A percentile compares a stretch with the other conserved stretches of the same genome.
These are phyloP conservation scores for Ceratocystis cubensis DNA, from an alignment of 2,329 filamentous ascomycete species.

Conservation along the genomic window DNA sequence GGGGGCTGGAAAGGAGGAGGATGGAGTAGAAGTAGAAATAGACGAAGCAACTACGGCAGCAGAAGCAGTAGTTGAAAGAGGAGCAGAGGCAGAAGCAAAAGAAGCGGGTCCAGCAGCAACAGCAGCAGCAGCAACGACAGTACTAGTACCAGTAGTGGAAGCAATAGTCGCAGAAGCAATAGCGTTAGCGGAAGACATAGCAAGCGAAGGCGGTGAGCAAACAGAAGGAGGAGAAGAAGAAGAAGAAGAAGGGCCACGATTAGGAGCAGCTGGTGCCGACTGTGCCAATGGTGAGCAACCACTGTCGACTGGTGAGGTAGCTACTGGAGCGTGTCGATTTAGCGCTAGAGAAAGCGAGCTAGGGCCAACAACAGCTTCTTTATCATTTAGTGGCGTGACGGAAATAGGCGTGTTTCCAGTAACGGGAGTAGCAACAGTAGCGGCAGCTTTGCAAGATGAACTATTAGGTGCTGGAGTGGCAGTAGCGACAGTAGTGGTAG, in stretches of 20 bases:
- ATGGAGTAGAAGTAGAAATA: no score
- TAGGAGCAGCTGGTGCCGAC: background rate
- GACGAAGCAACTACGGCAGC: background rate
- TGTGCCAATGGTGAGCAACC: background rate
- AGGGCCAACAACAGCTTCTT: background rate
- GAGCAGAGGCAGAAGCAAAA: background rate
- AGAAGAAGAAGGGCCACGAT: background rate
- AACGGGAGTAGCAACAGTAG: background rate
- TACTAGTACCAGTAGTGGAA: background rate
- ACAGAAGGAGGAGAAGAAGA: background rate
- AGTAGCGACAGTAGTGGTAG: no score
- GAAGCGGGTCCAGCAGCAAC: background rate
- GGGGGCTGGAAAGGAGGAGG: background rate
- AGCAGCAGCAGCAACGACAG: background rate
- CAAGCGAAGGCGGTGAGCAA: background rate
- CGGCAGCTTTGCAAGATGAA: no score
- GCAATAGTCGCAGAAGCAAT: background rate
- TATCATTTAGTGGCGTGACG: background rate
- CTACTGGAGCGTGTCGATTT: background rate
- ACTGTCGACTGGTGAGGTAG: background rate
- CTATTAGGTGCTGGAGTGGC: no score
- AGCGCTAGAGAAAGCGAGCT: background rate
- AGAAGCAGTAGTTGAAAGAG: background rate
- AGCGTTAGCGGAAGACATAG: background rate
- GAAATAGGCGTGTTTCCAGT: background rate